Percentiles rank a stretch among this genome's conserved stretches.
Conservation (phyloP, 768 basidiomycete genomes). For the Mycena galopus region DNA sequence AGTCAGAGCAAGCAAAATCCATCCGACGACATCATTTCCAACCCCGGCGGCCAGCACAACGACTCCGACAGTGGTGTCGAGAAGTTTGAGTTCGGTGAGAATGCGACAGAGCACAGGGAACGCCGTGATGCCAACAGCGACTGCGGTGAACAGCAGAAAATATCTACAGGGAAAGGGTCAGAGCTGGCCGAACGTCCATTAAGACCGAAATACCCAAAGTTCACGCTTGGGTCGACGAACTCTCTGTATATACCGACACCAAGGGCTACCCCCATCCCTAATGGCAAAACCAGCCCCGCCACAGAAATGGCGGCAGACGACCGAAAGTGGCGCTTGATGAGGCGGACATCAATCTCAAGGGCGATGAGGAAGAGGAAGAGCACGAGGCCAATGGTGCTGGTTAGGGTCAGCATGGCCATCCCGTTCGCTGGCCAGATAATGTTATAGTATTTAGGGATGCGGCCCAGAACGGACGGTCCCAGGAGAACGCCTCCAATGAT, state of each 20-base stretch:
- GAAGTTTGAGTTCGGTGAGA: slow-evolving; percentile 83
- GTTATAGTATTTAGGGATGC: slow-evolving; percentile 76
- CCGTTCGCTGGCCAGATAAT: slow-evolving; percentile 69
- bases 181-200: too few relatives aligned
- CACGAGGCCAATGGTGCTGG: slow-evolving; percentile 81
- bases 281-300: slow-evolving; percentile 80
- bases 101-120: slow-evolving; percentile 90
- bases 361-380: slow-evolving; percentile 89
- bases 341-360: slow-evolving; percentile 82
- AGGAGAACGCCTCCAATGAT: slow-evolving; percentile 92
- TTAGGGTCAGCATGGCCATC: slow-evolving; percentile 74
- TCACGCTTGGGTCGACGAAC: slow-evolving; percentile 69
- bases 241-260: slow-evolving; percentile 82
- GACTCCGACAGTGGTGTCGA: slow-evolving; percentile 88
- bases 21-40: slow-evolving; percentile 82
- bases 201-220: slow-evolving; percentile 65
- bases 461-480: slow-evolving; percentile 83
- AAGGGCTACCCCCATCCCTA: slow-evolving; percentile 82
- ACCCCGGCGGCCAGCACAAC: slow-evolving; percentile 88
- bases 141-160: slow-evolving; percentile 81
- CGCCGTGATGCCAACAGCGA: slow-evolving; percentile 85
- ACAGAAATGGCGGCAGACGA: slow-evolving; percentile 71
- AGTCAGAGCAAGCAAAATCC: slow-evolving; percentile 86
- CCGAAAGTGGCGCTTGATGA: slow-evolving; percentile 74
- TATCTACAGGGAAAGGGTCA: not conserved